These are phyloP conservation scores for Oryza longistaminata DNA, from an alignment of 176 grass and related monocot species.

Conservation along the genomic window DNA sequence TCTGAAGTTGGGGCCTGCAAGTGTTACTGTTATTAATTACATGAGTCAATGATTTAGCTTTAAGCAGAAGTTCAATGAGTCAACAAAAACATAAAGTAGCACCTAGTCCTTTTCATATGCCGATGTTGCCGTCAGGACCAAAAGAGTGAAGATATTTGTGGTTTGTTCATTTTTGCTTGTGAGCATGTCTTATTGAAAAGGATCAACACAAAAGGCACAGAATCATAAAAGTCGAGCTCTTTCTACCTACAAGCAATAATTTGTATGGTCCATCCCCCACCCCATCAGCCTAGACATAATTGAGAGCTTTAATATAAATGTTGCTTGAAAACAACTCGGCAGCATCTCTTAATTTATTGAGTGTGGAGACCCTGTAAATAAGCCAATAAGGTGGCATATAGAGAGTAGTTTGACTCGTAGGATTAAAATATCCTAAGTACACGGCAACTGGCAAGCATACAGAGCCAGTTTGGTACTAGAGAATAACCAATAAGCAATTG, in stretches of 20 bases:
- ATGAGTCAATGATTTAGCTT: neutral
- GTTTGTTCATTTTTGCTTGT: neutral
- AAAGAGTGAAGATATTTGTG: neutral
- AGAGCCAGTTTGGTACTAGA: constrained; percentile 12
- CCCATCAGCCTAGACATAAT: neutral
- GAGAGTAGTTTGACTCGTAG: neutral
- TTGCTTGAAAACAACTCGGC: neutral
- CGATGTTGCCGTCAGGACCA: neutral
- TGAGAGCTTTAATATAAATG: neutral
- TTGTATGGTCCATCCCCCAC: neutral
- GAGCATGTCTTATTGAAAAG: neutral
- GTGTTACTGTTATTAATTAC: neutral
- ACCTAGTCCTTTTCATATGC: constrained; percentile 7
- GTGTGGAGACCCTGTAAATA: neutral
- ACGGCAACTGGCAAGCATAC: neutral
- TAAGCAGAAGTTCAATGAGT: neutral
- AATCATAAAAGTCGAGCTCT: neutral
- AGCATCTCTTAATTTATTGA: neutral
- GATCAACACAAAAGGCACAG: neutral
- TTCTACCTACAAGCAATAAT: neutral
- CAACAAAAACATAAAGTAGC: constrained; percentile 8
- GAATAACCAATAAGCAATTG: neutral
- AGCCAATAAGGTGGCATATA: neutral
- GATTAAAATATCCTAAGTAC: neutral
- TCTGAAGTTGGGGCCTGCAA: neutral